Base-by-base conservation (phyloP, 2,329 filamentous ascomycete species). In the Plenodomus tracheiphilus region DNA sequence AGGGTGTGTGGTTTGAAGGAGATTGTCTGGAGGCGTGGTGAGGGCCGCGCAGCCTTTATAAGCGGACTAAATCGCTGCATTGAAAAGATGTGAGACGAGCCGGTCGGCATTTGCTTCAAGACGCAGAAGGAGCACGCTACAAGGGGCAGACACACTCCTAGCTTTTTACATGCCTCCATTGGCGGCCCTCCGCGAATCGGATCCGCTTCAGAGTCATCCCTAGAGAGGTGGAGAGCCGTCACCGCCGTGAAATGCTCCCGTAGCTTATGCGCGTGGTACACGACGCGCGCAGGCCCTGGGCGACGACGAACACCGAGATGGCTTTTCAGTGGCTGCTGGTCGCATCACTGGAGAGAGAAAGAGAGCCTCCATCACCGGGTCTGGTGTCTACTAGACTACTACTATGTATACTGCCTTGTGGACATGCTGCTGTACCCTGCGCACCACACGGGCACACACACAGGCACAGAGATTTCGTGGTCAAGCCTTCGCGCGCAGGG, bases 31-130 rank as follows among this genome's bases (percentile, higher is more conserved):
- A 54, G 42, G 58, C 51, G 44, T 38, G 44, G 55, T 41, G 59
- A 58, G 63, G 63, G 61, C 50, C 60, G 52, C 39, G 55, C 52
- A 56, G 62, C 56, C 65, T 71, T 71, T 70, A 71, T 62, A 57
- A 64, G 59, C 52, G 63, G 54, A 52, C 56, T 61, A 42, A 67
- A 47, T 60, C 57, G 64, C 51, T 64, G 70, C 68, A 72, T 72
- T 68, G 68, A 65, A 62, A 32, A 20, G 53, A 58, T 58, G 42
- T 57, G 58, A 59, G 61, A 59, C 57, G 54, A 50, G 57, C 62
- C 56, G 58, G 47, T 46, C 68, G 62, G 66, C 61, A 64, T 65
- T 53, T 58, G 49, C 28, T 32, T 32, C 28, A 32, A 25, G 28
- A 32, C 28, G 13, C 28, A 32, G 13, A 15, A 32, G 9, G 28